These are phyloP conservation scores for Yamadazyma siamensis DNA, from an alignment of 1,139 yeast species.

Conservation along the genomic window DNA sequence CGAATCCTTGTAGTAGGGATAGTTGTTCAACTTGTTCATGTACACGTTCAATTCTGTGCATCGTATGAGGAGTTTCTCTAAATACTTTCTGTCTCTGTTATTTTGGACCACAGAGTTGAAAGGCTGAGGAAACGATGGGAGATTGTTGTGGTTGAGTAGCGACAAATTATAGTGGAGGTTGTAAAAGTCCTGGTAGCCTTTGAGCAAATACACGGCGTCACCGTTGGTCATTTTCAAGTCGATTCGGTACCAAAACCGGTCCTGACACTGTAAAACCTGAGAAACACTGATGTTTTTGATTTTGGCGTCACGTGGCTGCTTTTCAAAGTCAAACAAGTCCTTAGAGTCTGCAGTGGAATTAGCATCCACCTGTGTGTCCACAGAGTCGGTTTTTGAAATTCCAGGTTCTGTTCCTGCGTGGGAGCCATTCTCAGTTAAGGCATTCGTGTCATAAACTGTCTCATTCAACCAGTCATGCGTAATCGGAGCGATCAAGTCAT, in stretches of 20 bases:
- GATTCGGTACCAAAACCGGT: conserved; percentile 42
- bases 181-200: conserved; percentile 45
- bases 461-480: conserved; percentile 37
- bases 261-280: conserved; percentile 32
- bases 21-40: conserved; percentile 23
- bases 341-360: conserved; percentile 5
- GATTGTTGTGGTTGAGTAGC: conserved; percentile 13
- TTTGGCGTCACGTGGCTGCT: conserved; percentile 15
- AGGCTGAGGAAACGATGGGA: conserved; percentile 42
- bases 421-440: too few species aligned
- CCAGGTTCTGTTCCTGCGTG: too few species aligned
- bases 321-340: conserved; percentile 16
- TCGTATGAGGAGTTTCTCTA: conserved; percentile 21
- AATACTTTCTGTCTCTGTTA: conserved; percentile 15
- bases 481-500: conserved; percentile 37
- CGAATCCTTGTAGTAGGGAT: conserved; percentile 14
- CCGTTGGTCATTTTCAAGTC: conserved; percentile 34
- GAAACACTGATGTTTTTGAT: conserved; percentile 32
- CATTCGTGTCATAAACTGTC: conserved; percentile 1
- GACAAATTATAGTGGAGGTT: conserved; percentile 29
- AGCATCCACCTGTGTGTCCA: too few species aligned
- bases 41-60: conserved; percentile 35
- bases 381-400: conserved; percentile 1
- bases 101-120: conserved; percentile 13
- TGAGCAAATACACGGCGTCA: conserved; percentile 27